Evolutionary conservation across 345 rosid genomes (phyloP).

Genomic region (Corchorus capsularis): DNA sequence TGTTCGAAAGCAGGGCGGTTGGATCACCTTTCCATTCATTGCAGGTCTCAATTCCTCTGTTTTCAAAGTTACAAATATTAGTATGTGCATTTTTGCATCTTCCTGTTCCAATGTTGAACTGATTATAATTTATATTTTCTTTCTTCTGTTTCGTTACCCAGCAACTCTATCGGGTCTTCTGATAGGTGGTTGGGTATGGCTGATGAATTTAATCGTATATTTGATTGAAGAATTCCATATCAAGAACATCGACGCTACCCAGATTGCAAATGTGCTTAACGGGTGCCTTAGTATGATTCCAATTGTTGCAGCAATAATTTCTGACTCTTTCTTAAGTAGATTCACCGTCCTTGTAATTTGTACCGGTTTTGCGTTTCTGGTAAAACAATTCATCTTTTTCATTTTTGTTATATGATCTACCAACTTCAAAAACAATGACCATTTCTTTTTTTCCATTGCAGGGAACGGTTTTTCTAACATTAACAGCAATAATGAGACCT

Average conservation of each 20-base stretch:
- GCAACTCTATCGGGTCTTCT: slow-evolving; percentile 2
- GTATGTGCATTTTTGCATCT: background rate
- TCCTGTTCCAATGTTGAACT: too few relatives aligned
- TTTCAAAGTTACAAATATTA: background rate
- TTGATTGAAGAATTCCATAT: slow-evolving; percentile 31
- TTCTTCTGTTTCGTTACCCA: background rate
- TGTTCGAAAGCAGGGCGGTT: slow-evolving; percentile 4
- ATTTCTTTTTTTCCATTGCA: background rate
- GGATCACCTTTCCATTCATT: slow-evolving; percentile 24
- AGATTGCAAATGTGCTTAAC: slow-evolving; percentile 12
- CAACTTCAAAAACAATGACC: too few relatives aligned
- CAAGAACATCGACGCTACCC: slow-evolving; percentile 22
- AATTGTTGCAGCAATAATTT: slow-evolving; percentile 20
- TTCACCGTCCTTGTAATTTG: slow-evolving; percentile 14
- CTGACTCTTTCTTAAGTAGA: slow-evolving; percentile 21
- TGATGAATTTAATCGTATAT: slow-evolving; percentile 26
- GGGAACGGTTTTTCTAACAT: slow-evolving; percentile 19
- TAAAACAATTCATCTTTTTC: background rate
- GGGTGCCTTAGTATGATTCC: slow-evolving; percentile 20
- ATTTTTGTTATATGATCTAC: too few relatives aligned
- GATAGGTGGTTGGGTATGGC: slow-evolving; percentile 4
- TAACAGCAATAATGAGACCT: slow-evolving; percentile 2
- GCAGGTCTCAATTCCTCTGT: background rate
- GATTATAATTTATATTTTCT: background rate
- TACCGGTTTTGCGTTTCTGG: slow-evolving; percentile 25